Evolutionary conservation across 1,284 basidiomycete genomes (phyloP).

Genomic region (Mycena sp.): DNA sequence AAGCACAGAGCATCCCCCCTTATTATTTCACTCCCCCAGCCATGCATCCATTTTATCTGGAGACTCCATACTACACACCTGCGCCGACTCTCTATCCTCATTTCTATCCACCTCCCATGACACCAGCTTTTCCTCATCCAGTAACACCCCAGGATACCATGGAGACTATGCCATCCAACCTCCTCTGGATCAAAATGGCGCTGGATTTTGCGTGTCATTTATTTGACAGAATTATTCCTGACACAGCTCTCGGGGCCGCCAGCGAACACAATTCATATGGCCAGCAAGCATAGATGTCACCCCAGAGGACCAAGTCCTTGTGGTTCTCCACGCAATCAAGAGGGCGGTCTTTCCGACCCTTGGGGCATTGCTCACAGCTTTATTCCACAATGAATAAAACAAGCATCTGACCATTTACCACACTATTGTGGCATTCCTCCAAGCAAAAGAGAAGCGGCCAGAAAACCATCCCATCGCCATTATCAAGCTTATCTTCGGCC

Average conservation of each 20-base stretch:
- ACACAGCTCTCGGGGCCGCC: neutral
- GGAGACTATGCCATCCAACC: too few relatives aligned
- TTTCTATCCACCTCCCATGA: too few relatives aligned
- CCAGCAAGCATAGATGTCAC: neutral
- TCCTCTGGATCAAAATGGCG: too few relatives aligned
- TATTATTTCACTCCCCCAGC: too few relatives aligned
- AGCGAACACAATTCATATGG: neutral
- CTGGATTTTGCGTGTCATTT: neutral
- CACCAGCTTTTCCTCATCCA: too few relatives aligned
- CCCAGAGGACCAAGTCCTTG: neutral
- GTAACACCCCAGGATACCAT: too few relatives aligned
- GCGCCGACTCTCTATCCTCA: too few relatives aligned
- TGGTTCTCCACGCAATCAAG: neutral
- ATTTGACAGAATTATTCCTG: neutral
- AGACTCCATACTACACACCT: too few relatives aligned
- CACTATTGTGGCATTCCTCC: neutral
- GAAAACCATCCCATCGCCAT: constrained; percentile 2
- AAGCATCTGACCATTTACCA: neutral
- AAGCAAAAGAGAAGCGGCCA: neutral
- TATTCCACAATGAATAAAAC: neutral
- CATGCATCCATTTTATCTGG: too few relatives aligned
- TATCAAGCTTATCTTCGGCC: neutral
- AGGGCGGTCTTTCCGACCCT: neutral
- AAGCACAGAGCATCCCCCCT: too few relatives aligned
- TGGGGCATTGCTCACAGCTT: too few relatives aligned